Percentiles rank a stretch among this genome's conserved stretches.
Evolutionary conservation across 2,329 filamentous ascomycete species (phyloP).

Genomic region (Furcasterigmium furcatum): DNA sequence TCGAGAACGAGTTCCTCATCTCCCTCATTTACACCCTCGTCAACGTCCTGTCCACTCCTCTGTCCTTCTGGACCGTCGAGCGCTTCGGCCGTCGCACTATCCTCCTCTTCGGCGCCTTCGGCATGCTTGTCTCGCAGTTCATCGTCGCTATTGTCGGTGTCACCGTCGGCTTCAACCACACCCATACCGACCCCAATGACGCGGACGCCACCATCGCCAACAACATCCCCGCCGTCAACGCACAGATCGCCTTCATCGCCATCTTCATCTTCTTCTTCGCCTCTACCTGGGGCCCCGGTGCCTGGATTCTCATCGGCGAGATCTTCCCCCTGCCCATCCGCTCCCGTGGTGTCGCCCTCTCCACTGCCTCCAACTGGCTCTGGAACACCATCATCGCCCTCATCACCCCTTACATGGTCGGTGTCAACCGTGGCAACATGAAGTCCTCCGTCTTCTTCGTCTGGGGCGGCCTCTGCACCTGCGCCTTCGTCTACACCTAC

Average conservation of each 20-base stretch:
- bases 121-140: conserved; percentile 87
- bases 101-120: conserved; percentile 72
- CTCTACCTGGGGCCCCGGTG: conserved; percentile 79
- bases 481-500: conserved; percentile 62
- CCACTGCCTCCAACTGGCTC: conserved; percentile 87
- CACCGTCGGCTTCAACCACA: conserved; percentile 51
- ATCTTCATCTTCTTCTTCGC: conserved; percentile 95
- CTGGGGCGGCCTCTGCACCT: conserved; percentile 66
- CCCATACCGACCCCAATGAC: conserved; percentile 39
- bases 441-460: conserved; percentile 71
- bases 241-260: conserved; percentile 84
- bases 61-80: conserved; percentile 87
- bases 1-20: conserved; percentile 77
- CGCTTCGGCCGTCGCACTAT: conserved; percentile 75
- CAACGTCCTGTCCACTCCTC: conserved; percentile 80
- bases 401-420: conserved; percentile 72
- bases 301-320: conserved; percentile 84
- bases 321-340: conserved; percentile 88
- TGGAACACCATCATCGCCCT: conserved; percentile 75
- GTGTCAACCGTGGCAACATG: conserved; percentile 59
- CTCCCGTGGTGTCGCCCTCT: conserved; percentile 80
- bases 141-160: conserved; percentile 76
- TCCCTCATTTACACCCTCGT: conserved; percentile 83
- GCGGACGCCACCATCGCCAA: conserved; percentile 35
- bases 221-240: conserved; percentile 57